Percentiles rank a stretch among this genome's conserved stretches.
Evolutionary conservation across 352 stramenopile genomes (phyloP).

Genomic region (Thalassiosira pacifica): DNA sequence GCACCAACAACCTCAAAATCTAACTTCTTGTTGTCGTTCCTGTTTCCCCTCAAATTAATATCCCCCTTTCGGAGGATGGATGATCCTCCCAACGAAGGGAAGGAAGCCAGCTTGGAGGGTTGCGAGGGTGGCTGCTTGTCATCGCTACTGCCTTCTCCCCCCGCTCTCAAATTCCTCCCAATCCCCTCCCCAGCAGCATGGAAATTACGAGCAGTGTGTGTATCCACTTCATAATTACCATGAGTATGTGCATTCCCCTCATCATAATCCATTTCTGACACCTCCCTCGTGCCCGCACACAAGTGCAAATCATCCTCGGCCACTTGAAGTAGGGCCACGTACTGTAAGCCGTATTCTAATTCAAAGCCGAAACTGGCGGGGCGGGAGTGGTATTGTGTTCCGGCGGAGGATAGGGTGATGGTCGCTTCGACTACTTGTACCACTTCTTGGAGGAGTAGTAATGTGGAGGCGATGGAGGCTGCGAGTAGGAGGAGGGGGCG

Average conservation of each 20-base stretch:
- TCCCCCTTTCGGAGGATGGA: background rate
- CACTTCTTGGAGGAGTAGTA: background rate
- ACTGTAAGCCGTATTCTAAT: conserved; percentile 52
- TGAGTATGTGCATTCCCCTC: background rate
- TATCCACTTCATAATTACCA: background rate
- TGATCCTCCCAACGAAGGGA: background rate
- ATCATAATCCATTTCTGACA: background rate
- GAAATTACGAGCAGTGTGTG: too few relatives aligned
- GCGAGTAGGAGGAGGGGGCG: background rate
- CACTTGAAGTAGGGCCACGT: conserved; percentile 39
- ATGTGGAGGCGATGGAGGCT: background rate
- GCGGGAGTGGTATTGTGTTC: conserved; percentile 31
- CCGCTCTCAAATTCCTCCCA: background rate
- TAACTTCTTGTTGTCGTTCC: background rate
- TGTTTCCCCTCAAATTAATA: background rate
- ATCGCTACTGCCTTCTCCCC: too few relatives aligned
- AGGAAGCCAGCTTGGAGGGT: too few relatives aligned
- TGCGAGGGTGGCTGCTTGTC: too few relatives aligned
- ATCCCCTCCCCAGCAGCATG: too few relatives aligned
- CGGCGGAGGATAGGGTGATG: conserved; percentile 33
- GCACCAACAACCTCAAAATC: too few relatives aligned
- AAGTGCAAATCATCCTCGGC: conserved; percentile 38
- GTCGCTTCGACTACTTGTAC: conserved; percentile 2
- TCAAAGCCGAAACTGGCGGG: conserved; percentile 39
- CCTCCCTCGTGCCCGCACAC: background rate